These are phyloP conservation scores for Sugiyamaella americana DNA, from an alignment of 805 yeast species.

Conservation along the genomic window DNA sequence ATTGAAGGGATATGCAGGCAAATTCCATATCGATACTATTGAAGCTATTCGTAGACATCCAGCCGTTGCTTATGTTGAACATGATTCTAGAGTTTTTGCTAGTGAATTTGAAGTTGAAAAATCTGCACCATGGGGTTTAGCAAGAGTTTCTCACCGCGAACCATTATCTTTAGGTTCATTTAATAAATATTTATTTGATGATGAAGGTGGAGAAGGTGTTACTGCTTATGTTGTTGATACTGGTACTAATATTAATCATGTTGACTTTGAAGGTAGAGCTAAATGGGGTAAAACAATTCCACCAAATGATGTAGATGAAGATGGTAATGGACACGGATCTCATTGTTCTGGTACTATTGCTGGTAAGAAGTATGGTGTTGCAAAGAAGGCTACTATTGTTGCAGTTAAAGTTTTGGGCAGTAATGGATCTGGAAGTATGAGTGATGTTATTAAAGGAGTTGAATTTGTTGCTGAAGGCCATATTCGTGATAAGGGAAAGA, in stretches of 20 bases:
- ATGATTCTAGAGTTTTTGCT: conserved; percentile 50
- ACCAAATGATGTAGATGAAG: conserved; percentile 40
- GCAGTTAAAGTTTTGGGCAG: conserved; percentile 58
- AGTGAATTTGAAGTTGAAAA: conserved; percentile 45
- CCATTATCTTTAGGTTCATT: conserved; percentile 53
- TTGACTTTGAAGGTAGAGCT: conserved; percentile 57
- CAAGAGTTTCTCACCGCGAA: conserved; percentile 61
- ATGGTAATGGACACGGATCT: conserved; percentile 60
- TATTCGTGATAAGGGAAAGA: conserved; percentile 34
- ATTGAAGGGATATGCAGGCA: conserved; percentile 79
- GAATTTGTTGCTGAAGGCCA: conserved; percentile 53
- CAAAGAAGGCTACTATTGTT: conserved; percentile 51
- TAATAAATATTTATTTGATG: conserved; percentile 55
- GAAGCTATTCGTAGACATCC: conserved; percentile 60
- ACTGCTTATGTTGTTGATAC: conserved; percentile 78
- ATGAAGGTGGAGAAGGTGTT: conserved; percentile 58
- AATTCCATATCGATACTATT: conserved; percentile 67
- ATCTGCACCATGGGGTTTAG: conserved; percentile 72
- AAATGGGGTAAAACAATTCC: conserved; percentile 56
- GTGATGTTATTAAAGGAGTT: conserved; percentile 58
- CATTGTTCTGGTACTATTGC: conserved; percentile 66
- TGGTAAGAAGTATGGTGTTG: conserved; percentile 52
- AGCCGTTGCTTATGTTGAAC: conserved; percentile 55
- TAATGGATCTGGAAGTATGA: conserved; percentile 54
- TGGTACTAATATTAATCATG: conserved; percentile 52